A percentile compares a stretch with the other conserved stretches of the same genome.
phyloP scores from a whole-genome alignment of 163 green algal species.

The Picocystis sp. region DNA sequence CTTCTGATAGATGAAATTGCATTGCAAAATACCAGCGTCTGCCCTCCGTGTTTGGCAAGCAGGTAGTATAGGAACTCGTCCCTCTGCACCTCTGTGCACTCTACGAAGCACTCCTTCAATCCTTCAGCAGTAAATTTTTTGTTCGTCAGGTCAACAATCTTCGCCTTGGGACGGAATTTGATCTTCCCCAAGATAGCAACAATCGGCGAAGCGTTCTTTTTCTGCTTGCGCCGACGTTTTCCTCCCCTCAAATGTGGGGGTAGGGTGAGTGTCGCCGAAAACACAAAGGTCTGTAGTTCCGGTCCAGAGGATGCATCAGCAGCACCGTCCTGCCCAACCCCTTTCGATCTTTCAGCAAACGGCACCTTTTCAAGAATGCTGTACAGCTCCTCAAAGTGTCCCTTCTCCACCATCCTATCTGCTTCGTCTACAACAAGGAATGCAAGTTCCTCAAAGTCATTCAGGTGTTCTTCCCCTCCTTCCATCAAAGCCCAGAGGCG shows the following conservation, averaged over 20 bases:
- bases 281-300: constrained; percentile 82
- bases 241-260: constrained; percentile 19
- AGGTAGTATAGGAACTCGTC: constrained; percentile 79
- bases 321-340: background rate
- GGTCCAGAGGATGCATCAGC: too few relatives aligned
- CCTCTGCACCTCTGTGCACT: constrained; percentile 41
- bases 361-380: constrained; percentile 55
- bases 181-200: constrained; percentile 16
- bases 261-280: constrained; percentile 89
- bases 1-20: constrained; percentile 66
- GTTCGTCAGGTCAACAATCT: constrained; percentile 55
- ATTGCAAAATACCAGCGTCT: constrained; percentile 84
- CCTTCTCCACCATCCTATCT: constrained; percentile 79
- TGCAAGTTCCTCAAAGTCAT: constrained; percentile 38
- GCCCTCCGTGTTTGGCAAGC: constrained; percentile 37
- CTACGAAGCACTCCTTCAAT: constrained; percentile 1
- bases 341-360: background rate
- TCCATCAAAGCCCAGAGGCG: constrained; percentile 84
- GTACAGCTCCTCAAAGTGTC: constrained; percentile 58
- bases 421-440: constrained; percentile 91
- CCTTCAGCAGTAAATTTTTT: background rate
- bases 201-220: background rate
- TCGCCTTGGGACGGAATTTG: constrained; percentile 39
- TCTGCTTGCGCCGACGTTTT: background rate
- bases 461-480: constrained; percentile 30